phyloP scores from a whole-genome alignment of 768 basidiomycete genomes.

The Rhizopogon vinicolor region DNA sequence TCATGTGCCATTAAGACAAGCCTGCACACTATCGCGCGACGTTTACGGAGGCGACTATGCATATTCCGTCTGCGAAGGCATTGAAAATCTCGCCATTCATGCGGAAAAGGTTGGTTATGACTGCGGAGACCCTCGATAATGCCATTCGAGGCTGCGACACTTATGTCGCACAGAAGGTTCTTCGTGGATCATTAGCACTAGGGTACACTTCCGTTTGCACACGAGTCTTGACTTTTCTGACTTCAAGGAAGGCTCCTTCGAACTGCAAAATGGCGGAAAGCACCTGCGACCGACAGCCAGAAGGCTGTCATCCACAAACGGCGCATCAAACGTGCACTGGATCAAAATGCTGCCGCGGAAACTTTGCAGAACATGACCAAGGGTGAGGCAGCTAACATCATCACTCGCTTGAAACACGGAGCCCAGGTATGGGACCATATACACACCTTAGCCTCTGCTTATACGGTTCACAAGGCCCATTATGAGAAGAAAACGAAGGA shows the following conservation, averaged over 20 bases:
- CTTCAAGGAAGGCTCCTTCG: conserved; percentile 46
- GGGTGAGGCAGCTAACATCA: conserved; percentile 76
- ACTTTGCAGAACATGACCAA: conserved; percentile 52
- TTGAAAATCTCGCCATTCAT: conserved; percentile 51
- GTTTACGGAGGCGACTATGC: conserved; percentile 49
- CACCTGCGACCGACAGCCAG: conserved; percentile 59
- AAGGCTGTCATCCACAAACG: conserved; percentile 51
- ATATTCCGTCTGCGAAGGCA: conserved; percentile 36
- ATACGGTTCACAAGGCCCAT: conserved; percentile 37
- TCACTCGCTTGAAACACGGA: conserved; percentile 74
- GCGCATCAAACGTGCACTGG: conserved; percentile 31
- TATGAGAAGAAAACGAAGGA: conserved; percentile 49
- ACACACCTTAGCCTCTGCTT: background rate
- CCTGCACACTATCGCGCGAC: conserved; percentile 41
- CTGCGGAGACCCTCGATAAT: conserved; percentile 48
- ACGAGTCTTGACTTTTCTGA: conserved; percentile 1
- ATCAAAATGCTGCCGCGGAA: conserved; percentile 14
- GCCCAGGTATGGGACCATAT: conserved; percentile 46
- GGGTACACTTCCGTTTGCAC: conserved; percentile 38
- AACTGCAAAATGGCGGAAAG: conserved; percentile 60
- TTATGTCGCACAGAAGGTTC: conserved; percentile 52
- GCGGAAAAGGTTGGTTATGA: conserved; percentile 47
- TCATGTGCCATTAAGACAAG: background rate
- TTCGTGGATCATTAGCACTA: conserved; percentile 40
- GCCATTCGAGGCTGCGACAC: conserved; percentile 70